Evolutionary conservation across 2,329 filamentous ascomycete genomes (phyloP).

Genomic region (Venturia oleaginea): DNA sequence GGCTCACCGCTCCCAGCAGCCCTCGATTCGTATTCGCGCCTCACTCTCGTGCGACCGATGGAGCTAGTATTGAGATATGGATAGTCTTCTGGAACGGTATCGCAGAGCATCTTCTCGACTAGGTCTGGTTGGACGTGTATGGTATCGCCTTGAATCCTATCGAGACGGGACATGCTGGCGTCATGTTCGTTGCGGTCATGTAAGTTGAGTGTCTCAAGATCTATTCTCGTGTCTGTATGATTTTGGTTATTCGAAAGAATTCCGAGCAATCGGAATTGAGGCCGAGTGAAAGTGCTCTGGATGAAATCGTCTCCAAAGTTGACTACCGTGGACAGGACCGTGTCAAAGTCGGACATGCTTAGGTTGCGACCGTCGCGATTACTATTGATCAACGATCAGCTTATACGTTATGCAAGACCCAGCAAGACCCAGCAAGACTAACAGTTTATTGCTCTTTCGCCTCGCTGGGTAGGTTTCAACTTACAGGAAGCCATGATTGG

Average conservation of each 20-base stretch:
- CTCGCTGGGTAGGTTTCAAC: not conserved
- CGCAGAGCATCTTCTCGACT: not conserved
- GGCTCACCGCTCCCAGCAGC: conserved; percentile 4
- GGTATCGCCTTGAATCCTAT: conserved; percentile 7
- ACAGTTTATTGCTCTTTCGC: not conserved
- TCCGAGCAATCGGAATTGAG: not conserved
- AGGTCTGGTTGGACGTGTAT: conserved; percentile 4
- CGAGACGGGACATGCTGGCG: conserved; percentile 8
- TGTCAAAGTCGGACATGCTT: conserved; percentile 10
- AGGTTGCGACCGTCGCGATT: not conserved
- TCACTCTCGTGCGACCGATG: conserved; percentile 10
- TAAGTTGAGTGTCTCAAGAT: conserved; percentile 5
- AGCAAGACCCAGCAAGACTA: not conserved
- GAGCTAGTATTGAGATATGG: conserved; percentile 10
- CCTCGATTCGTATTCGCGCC: conserved; percentile 6
- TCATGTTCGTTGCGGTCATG: conserved; percentile 13
- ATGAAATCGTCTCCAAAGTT: conserved; percentile 2
- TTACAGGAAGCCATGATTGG: conserved; percentile 14
- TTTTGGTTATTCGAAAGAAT: not conserved
- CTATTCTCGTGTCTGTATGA: not conserved
- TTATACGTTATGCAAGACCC: not conserved
- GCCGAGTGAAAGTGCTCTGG: not conserved
- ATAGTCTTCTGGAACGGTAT: not conserved
- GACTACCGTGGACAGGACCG: not conserved
- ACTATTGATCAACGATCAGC: not conserved